These are phyloP conservation scores for Xenoacremonium recifei DNA, from an alignment of 2,329 filamentous ascomycete genomes.

Conservation along the genomic window DNA sequence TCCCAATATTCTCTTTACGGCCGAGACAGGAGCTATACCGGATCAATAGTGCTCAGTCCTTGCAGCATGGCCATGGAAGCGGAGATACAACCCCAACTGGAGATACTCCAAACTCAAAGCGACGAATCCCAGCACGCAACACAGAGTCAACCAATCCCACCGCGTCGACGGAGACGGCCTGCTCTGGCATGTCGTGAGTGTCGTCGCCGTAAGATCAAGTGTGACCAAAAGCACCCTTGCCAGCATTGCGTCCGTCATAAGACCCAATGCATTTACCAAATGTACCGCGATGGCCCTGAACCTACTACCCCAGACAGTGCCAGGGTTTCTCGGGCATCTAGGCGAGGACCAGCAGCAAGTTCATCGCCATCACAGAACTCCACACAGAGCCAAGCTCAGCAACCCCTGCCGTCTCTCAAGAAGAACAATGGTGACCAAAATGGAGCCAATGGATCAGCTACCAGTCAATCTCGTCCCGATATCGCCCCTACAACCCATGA, in stretches of 20 bases:
- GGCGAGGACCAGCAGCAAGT: too few species aligned
- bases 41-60: neutral
- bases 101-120: neutral
- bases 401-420: too few species aligned
- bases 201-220: conserved; percentile 9
- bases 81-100: neutral
- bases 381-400: too few species aligned
- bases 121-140: neutral
- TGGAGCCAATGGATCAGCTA: neutral
- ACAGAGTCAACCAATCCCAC: conserved; percentile 1
- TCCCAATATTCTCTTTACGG: neutral
- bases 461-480: neutral
- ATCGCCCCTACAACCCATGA: neutral
- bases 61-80: neutral
- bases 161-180: conserved; percentile 4
- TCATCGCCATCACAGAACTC: neutral
- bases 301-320: neutral
- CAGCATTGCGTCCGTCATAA: conserved; percentile 2
- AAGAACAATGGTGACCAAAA: too few species aligned
- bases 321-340: neutral
- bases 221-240: conserved; percentile 5
- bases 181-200: conserved; percentile 5
- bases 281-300: neutral
- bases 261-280: conserved; percentile 1
- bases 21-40: neutral